Evolutionary conservation across 2,329 filamentous ascomycete species (phyloP).

Genomic region (Xylaria sp.): DNA sequence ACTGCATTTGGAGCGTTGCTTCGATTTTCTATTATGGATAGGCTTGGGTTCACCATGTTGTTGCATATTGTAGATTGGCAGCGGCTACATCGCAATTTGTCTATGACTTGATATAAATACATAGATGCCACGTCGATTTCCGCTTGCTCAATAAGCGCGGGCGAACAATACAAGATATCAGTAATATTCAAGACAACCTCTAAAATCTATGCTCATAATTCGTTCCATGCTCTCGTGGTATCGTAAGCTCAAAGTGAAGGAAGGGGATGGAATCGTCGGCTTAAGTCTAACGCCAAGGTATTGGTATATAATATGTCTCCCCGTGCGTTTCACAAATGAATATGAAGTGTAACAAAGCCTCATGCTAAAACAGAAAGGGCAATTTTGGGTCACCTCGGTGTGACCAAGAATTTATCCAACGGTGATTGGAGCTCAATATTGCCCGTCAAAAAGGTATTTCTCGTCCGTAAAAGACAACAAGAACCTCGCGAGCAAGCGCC

Average conservation of each 20-base stretch:
- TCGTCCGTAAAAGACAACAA: slow-evolving; percentile 64
- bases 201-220: neutral
- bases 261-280: too few species aligned
- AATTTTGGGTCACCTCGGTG: neutral
- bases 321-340: neutral
- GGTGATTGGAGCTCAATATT: slow-evolving; percentile 37
- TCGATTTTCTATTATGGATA: slow-evolving; percentile 8
- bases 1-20: slow-evolving; percentile 29
- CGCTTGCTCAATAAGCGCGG: neutral
- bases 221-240: neutral
- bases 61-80: slow-evolving; percentile 23
- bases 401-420: neutral
- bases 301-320: neutral
- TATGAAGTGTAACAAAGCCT: neutral
- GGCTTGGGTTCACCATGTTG: slow-evolving; percentile 11
- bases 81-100: neutral
- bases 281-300: neutral
- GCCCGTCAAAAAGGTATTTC: slow-evolving; percentile 57
- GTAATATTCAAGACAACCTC: neutral
- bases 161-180: neutral
- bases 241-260: neutral
- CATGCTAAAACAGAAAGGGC: neutral
- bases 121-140: neutral
- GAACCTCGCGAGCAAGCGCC: slow-evolving; percentile 64
- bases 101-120: slow-evolving; percentile 8